A percentile compares a stretch with the other conserved stretches of the same genome.
Conservation (phyloP, 1,139 yeast species). For the Yamadazyma blattariae region DNA sequence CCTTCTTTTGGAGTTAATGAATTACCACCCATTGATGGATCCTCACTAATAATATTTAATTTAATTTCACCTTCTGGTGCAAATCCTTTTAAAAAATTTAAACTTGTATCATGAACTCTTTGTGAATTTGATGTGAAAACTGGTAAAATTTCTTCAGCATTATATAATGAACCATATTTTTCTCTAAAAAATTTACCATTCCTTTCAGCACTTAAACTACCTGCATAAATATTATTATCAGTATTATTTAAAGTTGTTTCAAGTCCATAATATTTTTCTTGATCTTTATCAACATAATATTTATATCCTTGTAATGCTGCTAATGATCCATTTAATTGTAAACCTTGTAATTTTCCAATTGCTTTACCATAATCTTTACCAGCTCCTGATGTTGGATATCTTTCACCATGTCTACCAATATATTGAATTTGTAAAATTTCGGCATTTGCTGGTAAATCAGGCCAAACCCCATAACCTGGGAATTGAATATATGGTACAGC, state of each 20-base stretch:
- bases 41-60: conserved; percentile 26
- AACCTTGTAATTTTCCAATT: conserved; percentile 6
- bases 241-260: conserved; percentile 31
- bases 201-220: conserved; percentile 30
- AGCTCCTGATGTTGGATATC: conserved; percentile 49
- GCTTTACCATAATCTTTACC: conserved; percentile 26
- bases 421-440: conserved; percentile 63
- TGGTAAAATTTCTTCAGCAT: conserved; percentile 20
- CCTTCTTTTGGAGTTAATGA: conserved; percentile 31
- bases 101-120: conserved; percentile 28
- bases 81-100: conserved; percentile 33
- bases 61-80: conserved; percentile 25
- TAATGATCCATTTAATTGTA: conserved; percentile 26
- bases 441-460: conserved; percentile 50
- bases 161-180: conserved; percentile 28
- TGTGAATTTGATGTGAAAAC: conserved; percentile 33
- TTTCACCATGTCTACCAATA: conserved; percentile 70
- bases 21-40: conserved; percentile 29
- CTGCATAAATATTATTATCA: conserved; percentile 23
- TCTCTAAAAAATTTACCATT: conserved; percentile 35
- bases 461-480: conserved; percentile 45
- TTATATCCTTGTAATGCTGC: conserved; percentile 31
- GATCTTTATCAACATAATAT: conserved; percentile 25
- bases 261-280: conserved; percentile 21
- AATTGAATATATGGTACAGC: conserved; percentile 46